A percentile compares a stretch with the other conserved stretches of the same genome.
These are phyloP conservation scores for Physcia stellaris DNA, from an alignment of 495 filamentous ascomycete genomes.

Conservation along the genomic window DNA sequence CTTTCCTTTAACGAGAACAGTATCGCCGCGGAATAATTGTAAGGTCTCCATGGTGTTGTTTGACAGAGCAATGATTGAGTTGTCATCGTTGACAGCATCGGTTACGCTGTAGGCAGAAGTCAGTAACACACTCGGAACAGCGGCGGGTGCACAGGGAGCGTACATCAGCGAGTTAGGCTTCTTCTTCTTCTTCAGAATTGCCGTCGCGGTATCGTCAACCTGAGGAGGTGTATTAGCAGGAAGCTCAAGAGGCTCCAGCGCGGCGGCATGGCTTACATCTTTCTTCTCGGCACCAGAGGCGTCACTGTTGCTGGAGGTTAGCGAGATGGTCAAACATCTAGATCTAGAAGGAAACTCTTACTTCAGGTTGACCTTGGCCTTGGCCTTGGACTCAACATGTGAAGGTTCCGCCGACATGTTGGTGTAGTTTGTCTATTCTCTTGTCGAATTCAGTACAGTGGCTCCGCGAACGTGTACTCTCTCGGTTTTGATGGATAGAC, in stretches of 20 bases:
- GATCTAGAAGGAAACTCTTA: slow-evolving; percentile 34
- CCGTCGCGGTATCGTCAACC: slow-evolving; percentile 89
- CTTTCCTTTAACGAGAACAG: slow-evolving; percentile 95
- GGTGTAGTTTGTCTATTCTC: too few relatives aligned
- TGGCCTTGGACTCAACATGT: slow-evolving; percentile 61
- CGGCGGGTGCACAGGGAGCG: slow-evolving; percentile 18
- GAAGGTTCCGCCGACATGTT: slow-evolving; percentile 62
- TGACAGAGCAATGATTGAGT: slow-evolving; percentile 95
- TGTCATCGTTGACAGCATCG: slow-evolving; percentile 97
- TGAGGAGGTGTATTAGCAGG: slow-evolving; percentile 28
- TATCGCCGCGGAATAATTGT: slow-evolving; percentile 95
- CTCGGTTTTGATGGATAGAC: not conserved
- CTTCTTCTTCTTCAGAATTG: slow-evolving; percentile 99
- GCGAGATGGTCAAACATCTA: slow-evolving; percentile 3
- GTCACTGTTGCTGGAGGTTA: slow-evolving; percentile 44
- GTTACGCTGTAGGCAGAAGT: slow-evolving; percentile 57
- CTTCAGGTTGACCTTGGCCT: slow-evolving; percentile 88
- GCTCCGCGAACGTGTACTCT: too few relatives aligned
- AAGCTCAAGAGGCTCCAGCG: slow-evolving; percentile 6
- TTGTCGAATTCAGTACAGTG: too few relatives aligned
- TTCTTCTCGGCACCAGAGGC: slow-evolving; percentile 78
- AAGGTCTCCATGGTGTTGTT: slow-evolving; percentile 99
- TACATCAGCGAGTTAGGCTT: slow-evolving; percentile 98
- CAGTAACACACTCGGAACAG: slow-evolving; percentile 17
- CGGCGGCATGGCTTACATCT: slow-evolving; percentile 45